A percentile compares a stretch with the other conserved stretches of the same genome.
These are phyloP conservation scores for Pisolithus marmoratus DNA, from an alignment of 768 basidiomycete species.

Conservation along the genomic window DNA sequence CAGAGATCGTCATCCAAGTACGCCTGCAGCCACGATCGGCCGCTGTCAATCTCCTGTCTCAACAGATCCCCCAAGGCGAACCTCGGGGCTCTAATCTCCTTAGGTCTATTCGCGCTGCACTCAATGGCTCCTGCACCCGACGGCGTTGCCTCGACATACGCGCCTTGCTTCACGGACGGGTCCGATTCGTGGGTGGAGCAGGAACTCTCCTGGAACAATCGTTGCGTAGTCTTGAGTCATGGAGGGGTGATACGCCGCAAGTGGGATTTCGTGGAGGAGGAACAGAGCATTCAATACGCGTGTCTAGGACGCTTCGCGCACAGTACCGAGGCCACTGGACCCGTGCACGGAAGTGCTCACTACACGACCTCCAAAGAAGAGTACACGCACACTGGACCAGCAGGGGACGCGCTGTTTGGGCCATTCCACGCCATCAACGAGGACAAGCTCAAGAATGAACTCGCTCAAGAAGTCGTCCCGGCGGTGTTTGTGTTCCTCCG, in stretches of 20 bases:
- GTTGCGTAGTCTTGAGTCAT: constrained; percentile 54
- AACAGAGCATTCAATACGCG: constrained; percentile 71
- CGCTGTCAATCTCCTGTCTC: constrained; percentile 37
- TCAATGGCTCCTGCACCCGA: constrained; percentile 51
- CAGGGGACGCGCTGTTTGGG: constrained; percentile 30
- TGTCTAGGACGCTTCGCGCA: constrained; percentile 73
- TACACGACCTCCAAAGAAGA: constrained; percentile 19
- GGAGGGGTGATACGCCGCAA: constrained; percentile 66
- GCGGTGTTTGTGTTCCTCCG: constrained; percentile 77
- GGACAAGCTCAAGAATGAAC: constrained; percentile 36
- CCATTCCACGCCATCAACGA: constrained; percentile 37
- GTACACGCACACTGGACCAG: constrained; percentile 12
- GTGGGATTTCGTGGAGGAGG: constrained; percentile 71
- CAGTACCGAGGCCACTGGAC: constrained; percentile 22
- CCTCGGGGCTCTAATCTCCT: constrained; percentile 38
- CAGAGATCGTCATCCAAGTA: constrained; percentile 30
- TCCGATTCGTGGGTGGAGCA: constrained; percentile 45
- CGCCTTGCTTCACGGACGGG: constrained; percentile 34
- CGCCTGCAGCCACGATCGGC: constrained; percentile 40
- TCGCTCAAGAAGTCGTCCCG: constrained; percentile 35
- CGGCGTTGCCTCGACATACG: constrained; percentile 36
- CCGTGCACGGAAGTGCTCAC: constrained; percentile 22
- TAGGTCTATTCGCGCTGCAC: constrained; percentile 50
- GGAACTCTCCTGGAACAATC: constrained; percentile 66
- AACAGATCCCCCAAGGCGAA: constrained; percentile 10